A percentile compares a stretch with the other conserved stretches of the same genome.
Conservation (phyloP, 495 filamentous ascomycete species). For the Annulohypoxylon nitens region DNA sequence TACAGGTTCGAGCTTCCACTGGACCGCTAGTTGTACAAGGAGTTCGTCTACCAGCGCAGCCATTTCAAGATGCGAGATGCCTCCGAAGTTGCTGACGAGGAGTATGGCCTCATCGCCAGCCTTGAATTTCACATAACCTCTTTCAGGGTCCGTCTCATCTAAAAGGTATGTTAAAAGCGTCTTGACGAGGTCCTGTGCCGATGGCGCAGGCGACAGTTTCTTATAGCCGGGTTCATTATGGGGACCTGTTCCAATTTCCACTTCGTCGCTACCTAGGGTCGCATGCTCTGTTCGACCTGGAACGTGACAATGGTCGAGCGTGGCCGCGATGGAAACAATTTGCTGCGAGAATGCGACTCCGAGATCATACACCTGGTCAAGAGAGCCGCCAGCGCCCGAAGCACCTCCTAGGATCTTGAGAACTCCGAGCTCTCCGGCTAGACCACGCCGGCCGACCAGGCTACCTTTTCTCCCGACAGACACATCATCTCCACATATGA, state of each 20-base stretch:
- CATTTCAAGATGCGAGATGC: slow-evolving; percentile 71
- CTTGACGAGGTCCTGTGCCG: slow-evolving; percentile 65
- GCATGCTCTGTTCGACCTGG: slow-evolving; percentile 70
- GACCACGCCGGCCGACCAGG: slow-evolving; percentile 68
- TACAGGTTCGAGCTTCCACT: slow-evolving; percentile 63
- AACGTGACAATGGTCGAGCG: slow-evolving; percentile 74
- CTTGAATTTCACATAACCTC: slow-evolving; percentile 70
- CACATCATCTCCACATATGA: slow-evolving; percentile 72
- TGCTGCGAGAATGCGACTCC: slow-evolving; percentile 66
- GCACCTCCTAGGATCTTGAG: slow-evolving; percentile 63
- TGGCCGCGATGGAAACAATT: slow-evolving; percentile 70
- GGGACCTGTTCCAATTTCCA: slow-evolving; percentile 72
- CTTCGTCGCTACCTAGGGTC: slow-evolving; percentile 59
- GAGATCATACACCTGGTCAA: slow-evolving; percentile 69
- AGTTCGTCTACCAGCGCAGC: slow-evolving; percentile 68
- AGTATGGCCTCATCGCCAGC: slow-evolving; percentile 67
- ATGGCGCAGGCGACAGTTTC: slow-evolving; percentile 67
- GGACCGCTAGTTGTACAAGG: slow-evolving; percentile 60
- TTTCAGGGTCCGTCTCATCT: slow-evolving; percentile 67
- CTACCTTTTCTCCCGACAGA: slow-evolving; percentile 69
- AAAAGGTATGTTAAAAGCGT: slow-evolving; percentile 67
- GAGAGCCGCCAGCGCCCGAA: slow-evolving; percentile 62
- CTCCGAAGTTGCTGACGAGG: slow-evolving; percentile 73
- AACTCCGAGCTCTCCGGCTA: slow-evolving; percentile 67
- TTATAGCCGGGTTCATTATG: slow-evolving; percentile 73